A percentile compares a stretch with the other conserved stretches of the same genome.
Evolutionary conservation across 441 rosid species (phyloP).

Genomic region (Hura crepitans): DNA sequence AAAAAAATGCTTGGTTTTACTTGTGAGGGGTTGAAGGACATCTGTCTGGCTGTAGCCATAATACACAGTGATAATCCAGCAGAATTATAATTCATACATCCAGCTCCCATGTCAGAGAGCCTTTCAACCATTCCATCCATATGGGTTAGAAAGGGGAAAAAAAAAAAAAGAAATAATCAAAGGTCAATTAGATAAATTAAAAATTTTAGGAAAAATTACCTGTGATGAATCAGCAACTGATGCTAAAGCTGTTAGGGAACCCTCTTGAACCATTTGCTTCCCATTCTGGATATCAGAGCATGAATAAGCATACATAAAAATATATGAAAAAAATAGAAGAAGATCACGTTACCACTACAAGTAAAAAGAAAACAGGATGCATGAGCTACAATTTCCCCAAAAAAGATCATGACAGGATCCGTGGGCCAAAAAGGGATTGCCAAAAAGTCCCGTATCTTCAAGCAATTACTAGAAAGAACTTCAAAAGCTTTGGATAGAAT

Average conservation of each 20-base stretch:
- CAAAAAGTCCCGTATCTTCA: neutral
- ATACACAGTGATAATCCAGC: neutral
- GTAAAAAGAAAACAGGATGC: neutral
- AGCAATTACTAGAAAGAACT: constrained; percentile 1
- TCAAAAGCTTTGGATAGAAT: neutral
- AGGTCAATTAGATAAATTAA: neutral
- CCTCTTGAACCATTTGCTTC: constrained; percentile 96
- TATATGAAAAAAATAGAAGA: neutral
- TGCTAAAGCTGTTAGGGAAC: constrained; percentile 89
- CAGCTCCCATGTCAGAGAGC: neutral
- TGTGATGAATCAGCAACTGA: constrained; percentile 95
- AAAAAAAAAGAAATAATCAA: neutral
- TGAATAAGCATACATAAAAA: constrained; percentile 11
- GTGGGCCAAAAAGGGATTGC: neutral
- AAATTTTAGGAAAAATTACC: constrained; percentile 34
- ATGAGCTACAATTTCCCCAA: neutral
- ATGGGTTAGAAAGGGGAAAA: neutral
- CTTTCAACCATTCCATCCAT: neutral
- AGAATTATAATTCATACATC: neutral
- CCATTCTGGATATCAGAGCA: constrained; percentile 51
- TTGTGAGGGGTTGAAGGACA: neutral
- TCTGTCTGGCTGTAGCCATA: neutral
- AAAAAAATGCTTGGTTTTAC: neutral
- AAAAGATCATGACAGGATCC: neutral
- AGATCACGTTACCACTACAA: neutral